Conservation (phyloP, 345 rosid species). For the Mercurialis annua region DNA sequence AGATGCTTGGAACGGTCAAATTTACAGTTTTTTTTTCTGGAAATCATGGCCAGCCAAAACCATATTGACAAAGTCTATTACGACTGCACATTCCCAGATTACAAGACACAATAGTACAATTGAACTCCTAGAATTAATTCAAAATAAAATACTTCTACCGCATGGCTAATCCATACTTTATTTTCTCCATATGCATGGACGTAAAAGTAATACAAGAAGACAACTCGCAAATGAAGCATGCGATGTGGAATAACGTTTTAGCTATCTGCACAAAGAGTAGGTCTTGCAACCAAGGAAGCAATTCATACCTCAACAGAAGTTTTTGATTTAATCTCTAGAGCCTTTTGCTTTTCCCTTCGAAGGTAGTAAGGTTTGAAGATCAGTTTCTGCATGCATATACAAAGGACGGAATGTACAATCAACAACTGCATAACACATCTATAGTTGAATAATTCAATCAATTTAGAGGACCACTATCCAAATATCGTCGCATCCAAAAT, state of each 20-base stretch:
- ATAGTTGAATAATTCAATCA: neutral
- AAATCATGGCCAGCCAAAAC: too few species aligned
- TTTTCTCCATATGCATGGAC: neutral
- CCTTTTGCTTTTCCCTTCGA: conserved; percentile 64
- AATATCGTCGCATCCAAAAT: neutral
- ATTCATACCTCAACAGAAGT: conserved; percentile 67
- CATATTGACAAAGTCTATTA: too few species aligned
- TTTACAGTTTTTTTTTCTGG: neutral
- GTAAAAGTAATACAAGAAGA: neutral
- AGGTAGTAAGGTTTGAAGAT: conserved; percentile 71
- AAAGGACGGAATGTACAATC: neutral
- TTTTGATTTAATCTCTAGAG: conserved; percentile 63
- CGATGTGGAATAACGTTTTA: neutral
- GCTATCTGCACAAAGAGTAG: neutral
- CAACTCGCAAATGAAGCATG: neutral
- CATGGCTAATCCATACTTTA: neutral
- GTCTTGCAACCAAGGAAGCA: conserved; percentile 7
- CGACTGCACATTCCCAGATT: neutral
- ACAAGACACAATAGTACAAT: neutral
- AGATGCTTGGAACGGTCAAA: neutral
- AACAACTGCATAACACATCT: neutral
- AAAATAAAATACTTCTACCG: too few species aligned
- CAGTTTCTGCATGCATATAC: conserved; percentile 51
- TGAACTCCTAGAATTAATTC: too few species aligned
- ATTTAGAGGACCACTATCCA: neutral